These are phyloP conservation scores for Ophiostoma sp. DNA, from an alignment of 2,329 filamentous ascomycete species.

Conservation along the genomic window DNA sequence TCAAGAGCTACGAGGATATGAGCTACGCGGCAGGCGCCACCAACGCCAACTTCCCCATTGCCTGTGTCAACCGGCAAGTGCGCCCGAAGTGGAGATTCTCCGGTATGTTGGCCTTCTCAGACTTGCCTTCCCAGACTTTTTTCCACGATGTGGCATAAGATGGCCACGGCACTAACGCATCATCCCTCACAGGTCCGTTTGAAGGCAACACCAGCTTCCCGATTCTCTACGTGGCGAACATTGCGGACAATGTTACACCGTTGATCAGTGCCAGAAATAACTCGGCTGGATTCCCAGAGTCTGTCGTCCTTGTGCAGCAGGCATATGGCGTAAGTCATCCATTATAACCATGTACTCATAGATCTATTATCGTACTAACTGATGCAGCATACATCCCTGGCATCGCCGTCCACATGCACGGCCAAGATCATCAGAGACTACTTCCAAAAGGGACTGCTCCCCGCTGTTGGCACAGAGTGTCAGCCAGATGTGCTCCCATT, in stretches of 20 bases:
- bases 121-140: too few relatives aligned
- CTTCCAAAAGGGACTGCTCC: conserved; percentile 49
- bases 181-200: conserved; percentile 37
- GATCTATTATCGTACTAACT: too few relatives aligned
- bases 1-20: conserved; percentile 38
- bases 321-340: conserved; percentile 49
- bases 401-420: conserved; percentile 48
- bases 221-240: conserved; percentile 46
- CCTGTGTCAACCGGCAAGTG: conserved; percentile 43
- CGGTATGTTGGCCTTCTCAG: too few relatives aligned
- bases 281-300: conserved; percentile 35
- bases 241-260: conserved; percentile 50
- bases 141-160: too few relatives aligned
- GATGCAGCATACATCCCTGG: conserved; percentile 42
- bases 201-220: conserved; percentile 43
- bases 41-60: conserved; percentile 44
- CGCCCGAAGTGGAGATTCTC: conserved; percentile 45
- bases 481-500: conserved; percentile 28
- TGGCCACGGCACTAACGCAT: too few relatives aligned
- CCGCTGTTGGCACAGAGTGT: conserved; percentile 32
- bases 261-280: conserved; percentile 39
- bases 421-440: conserved; percentile 44
- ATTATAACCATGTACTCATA: too few relatives aligned
- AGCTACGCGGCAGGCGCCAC: conserved; percentile 48
- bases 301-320: conserved; percentile 50